Conservation (phyloP, 768 basidiomycete species). For the Auriscalpium vulgare region DNA sequence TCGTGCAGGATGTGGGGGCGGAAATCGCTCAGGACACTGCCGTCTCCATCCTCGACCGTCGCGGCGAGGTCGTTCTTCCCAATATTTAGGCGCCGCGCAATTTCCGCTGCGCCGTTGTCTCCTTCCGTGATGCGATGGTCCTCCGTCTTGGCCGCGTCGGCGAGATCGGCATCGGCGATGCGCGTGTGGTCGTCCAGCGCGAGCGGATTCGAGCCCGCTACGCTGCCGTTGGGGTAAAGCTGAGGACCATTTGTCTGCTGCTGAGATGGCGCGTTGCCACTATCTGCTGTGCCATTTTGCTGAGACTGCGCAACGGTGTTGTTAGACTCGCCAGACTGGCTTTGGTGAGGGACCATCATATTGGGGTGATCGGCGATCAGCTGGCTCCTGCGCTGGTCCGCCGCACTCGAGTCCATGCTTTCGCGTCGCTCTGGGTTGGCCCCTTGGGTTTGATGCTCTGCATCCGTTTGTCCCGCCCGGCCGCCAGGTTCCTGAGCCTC, state of each 20-base stretch:
- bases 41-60: slow-evolving; percentile 13
- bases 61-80: neutral
- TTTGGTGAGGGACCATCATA: neutral
- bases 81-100: neutral
- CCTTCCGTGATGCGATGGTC: neutral
- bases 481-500: neutral
- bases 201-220: neutral
- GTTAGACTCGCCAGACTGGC: neutral
- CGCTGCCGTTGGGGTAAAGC: neutral
- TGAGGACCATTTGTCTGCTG: too few relatives aligned
- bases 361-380: neutral
- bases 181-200: neutral
- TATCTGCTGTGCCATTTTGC: neutral
- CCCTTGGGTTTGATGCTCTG: neutral
- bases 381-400: neutral
- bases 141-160: neutral
- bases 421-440: neutral
- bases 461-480: neutral
- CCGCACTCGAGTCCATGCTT: neutral
- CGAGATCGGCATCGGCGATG: neutral
- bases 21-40: slow-evolving; percentile 38
- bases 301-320: neutral
- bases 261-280: neutral
- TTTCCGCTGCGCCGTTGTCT: neutral
- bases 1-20: slow-evolving; percentile 53